These are phyloP conservation scores for Inga laurina DNA, from an alignment of 306 rosid genomes.

Conservation along the genomic window DNA sequence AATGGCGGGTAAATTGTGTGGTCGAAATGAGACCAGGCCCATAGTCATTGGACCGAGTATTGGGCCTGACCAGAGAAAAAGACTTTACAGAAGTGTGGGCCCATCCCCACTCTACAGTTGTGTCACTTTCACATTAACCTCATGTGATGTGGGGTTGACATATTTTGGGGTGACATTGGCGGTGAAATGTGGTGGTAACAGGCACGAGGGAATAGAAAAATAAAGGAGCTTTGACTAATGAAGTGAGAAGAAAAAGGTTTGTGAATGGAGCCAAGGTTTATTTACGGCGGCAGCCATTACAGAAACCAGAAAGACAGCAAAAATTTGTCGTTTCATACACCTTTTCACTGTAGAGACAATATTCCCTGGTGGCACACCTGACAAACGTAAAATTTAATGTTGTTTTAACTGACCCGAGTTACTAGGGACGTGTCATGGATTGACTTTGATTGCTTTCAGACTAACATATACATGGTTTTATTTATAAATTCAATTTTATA, in stretches of 20 bases:
- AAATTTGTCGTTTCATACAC: neutral
- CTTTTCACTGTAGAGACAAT: neutral
- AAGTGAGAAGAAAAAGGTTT: neutral
- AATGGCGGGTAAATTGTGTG: neutral
- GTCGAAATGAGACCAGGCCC: neutral
- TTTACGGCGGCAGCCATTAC: slow-evolving; percentile 8
- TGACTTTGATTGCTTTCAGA: neutral
- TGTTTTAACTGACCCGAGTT: neutral
- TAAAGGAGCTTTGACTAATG: neutral
- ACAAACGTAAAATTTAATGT: neutral
- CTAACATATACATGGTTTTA: too few relatives aligned
- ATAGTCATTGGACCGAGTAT: neutral
- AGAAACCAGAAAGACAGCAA: neutral
- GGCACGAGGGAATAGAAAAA: neutral
- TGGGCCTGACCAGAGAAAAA: neutral
- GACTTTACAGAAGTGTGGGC: neutral
- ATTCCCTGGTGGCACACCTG: neutral
- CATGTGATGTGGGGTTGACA: neutral
- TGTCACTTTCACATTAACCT: neutral
- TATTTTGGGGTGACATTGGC: too few relatives aligned
- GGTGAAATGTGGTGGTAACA: too few relatives aligned
- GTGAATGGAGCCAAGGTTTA: neutral
- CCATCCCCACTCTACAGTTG: neutral
- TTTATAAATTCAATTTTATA: too few relatives aligned
- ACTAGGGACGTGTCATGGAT: neutral